These are phyloP conservation scores for Grammothele lineata DNA, from an alignment of 768 basidiomycete species.

Conservation along the genomic window DNA sequence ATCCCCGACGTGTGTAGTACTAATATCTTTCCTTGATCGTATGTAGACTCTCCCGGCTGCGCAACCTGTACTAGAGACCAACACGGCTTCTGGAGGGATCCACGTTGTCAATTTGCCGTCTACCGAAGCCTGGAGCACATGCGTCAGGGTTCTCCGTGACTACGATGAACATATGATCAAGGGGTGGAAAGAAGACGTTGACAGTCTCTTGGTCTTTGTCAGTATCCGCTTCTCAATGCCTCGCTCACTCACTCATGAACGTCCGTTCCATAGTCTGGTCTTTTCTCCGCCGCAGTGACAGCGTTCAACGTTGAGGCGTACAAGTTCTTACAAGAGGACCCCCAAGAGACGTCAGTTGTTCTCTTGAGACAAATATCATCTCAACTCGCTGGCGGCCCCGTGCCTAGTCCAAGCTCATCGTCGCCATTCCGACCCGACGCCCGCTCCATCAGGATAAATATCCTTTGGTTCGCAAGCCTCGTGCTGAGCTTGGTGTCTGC, in stretches of 20 bases:
- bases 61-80: too few species aligned
- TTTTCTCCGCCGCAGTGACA: slow-evolving; percentile 17
- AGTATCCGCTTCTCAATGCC: not conserved
- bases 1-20: too few species aligned
- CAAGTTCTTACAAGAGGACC: slow-evolving; percentile 9
- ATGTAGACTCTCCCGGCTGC: too few species aligned
- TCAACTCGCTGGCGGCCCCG: not conserved
- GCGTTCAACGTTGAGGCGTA: slow-evolving; percentile 18
- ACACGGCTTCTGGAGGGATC: too few species aligned
- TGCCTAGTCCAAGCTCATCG: slow-evolving; percentile 4
- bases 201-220: slow-evolving; percentile 10
- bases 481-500: slow-evolving; percentile 21
- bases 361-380: slow-evolving; percentile 1
- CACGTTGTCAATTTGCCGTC: not conserved
- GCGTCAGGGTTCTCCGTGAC: slow-evolving; percentile 5
- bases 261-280: slow-evolving; percentile 6
- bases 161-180: slow-evolving; percentile 7
- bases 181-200: slow-evolving; percentile 15
- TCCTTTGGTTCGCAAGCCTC: slow-evolving; percentile 22
- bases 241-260: not conserved
- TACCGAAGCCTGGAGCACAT: slow-evolving; percentile 1
- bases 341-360: not conserved
- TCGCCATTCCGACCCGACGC: slow-evolving; percentile 11
- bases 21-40: too few species aligned
- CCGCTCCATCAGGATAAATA: slow-evolving; percentile 13